Evolutionary conservation across 345 rosid genomes (phyloP), one percentile per base, ranked within the genome.

Genomic region (Trapa incisa): DNA sequence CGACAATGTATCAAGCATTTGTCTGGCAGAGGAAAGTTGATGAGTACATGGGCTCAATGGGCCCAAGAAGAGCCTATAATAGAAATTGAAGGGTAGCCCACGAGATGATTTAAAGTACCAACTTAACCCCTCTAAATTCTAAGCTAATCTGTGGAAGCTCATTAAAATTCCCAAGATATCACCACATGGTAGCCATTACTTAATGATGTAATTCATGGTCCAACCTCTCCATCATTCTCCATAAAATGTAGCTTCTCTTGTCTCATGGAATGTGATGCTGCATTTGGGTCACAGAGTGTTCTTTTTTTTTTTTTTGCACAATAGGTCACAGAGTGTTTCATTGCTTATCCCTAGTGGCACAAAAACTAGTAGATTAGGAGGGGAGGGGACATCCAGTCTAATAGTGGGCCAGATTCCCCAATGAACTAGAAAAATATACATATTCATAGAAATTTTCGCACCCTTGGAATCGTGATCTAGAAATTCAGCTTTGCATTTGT

Each of bases 311-410:
- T 22, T 22, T 22, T 22, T 22, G 29, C 29, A 22, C 29, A 22
- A 22, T 22, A 22, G 29, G 29, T 22, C 29, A 22, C 0, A 22
- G 22, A 16, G 22, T 4, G 17, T 4, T 12, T 32, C 37, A 22
- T 57, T 5, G 63, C 63, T 58, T 58, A 58, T 58, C 63, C 63
- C 5, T 32, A 8, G 17, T 16, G 60, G 60, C 35, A 54, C 35
- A 17, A 63, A 29, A 37, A 37, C 37, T 63, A 63, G 47, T 39
- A 64, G 48, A 64, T 41, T 64, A 64, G 48, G 67, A 64, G 67
- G 47, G 32, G 4, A 39, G 67, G 47, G 35, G 50, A 42, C 47
- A 64, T 41, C 47, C 39, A 17, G 29, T 38, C 50, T 12, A 36
- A n/a, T 17, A 4, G 29, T 41, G 4, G 15, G 42, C 67, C 11